Base-by-base conservation (phyloP, 1,139 yeast species). In the Suhomyces maxii region DNA sequence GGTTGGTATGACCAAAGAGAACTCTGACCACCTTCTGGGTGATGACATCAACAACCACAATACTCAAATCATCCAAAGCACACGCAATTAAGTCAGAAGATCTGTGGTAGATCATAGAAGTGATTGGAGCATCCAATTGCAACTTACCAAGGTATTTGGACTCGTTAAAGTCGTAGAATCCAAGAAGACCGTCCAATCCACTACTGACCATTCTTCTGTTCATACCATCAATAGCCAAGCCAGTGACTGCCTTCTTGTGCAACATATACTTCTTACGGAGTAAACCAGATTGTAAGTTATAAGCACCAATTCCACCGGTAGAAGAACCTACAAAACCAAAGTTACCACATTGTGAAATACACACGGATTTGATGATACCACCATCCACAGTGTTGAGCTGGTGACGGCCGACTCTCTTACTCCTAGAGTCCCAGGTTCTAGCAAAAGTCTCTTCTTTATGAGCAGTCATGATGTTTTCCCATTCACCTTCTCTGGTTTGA, bases 401-500 rank as follows among this genome's bases (percentile, higher is more conserved):
- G 72, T 84, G 80, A 50, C 84, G 79, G 14, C 98, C 98, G 2
- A 91, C 83, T 59, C 93, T 82, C 52, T 89, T 91, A 50, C 79
- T 80, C 53, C 79, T 80, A n/a, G 91, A 83, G 59, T 84, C 86
- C 99, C 99, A 95, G 1, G 97, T 87, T 58, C 96, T 81, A 1
- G 97, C 99, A 68, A 83, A 85, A 1, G 76, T 67, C 57, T 87
- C 93, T 50, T 86, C 90, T 59, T 85, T 85, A 65, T 95, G 99
- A 0, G 89, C 95, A 31, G 99, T 90, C n/a, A 95, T 63, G 44
- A 95, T 76, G 59, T 90, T 90, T 60, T 90, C 99, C 99, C 99
- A 95, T 47, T 93, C 95, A 31, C 93, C 93, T 58, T 83, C 86
- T 60, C 95, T 81, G 30, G 89, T 80, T 49, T 82, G 83, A 50